phyloP scores from a whole-genome alignment of 345 rosid genomes.

The Bretschneidera sinensis region DNA sequence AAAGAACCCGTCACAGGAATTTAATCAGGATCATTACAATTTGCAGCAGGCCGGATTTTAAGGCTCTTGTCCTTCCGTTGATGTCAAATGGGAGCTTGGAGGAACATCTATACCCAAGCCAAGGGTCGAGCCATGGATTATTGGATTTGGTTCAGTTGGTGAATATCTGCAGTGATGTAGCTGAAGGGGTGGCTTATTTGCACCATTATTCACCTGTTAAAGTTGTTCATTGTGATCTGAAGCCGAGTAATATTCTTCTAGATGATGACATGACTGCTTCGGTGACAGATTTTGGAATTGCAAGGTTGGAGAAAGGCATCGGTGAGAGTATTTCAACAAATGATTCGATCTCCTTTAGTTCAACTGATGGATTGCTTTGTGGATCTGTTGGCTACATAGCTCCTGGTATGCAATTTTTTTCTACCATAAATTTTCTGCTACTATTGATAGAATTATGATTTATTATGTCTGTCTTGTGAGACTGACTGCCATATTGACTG shows the following conservation, averaged over 20 bases:
- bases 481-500: too few species aligned
- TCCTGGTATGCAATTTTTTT: constrained; percentile 52
- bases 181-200: constrained; percentile 70
- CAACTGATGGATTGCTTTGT: constrained; percentile 67
- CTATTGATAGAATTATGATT: not conserved
- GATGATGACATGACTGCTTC: constrained; percentile 84
- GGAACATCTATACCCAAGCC: constrained; percentile 54
- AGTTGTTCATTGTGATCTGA: constrained; percentile 94
- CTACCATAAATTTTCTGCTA: not conserved
- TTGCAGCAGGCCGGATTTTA: constrained; percentile 80
- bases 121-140: constrained; percentile 22
- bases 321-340: constrained; percentile 30
- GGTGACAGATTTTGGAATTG: constrained; percentile 84
- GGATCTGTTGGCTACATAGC: constrained; percentile 95
- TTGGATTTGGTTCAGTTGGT: constrained; percentile 69
- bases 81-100: constrained; percentile 92
- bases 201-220: constrained; percentile 79
- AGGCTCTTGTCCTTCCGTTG: constrained; percentile 82
- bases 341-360: constrained; percentile 57
- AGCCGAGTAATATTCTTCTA: constrained; percentile 91
- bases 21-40: constrained; percentile 76
- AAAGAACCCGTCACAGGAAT: constrained; percentile 78
- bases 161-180: constrained; percentile 73
- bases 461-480: not conserved
- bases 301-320: constrained; percentile 49